phyloP scores from a whole-genome alignment of 2,329 filamentous ascomycete species.

The Capronia coronata region DNA sequence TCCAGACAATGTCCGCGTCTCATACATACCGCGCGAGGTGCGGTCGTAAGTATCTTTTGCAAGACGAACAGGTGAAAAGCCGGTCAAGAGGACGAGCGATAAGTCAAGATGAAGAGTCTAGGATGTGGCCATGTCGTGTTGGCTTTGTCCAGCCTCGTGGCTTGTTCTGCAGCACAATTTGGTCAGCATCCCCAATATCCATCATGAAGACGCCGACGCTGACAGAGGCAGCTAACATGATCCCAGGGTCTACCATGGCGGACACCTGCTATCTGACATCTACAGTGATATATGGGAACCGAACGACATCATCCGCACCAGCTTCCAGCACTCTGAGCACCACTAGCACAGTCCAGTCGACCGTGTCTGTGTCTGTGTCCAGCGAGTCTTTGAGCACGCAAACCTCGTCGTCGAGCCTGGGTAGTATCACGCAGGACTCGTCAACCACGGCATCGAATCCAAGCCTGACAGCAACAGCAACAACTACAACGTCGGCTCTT shows the following conservation, averaged over 20 bases:
- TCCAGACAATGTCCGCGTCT: constrained; percentile 1
- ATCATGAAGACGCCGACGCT: no score
- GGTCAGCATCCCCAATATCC: constrained; percentile 3
- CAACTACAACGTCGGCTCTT: background rate
- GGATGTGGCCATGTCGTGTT: background rate
- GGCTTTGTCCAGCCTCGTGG: constrained; percentile 2
- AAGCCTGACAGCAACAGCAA: no score
- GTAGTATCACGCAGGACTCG: no score
- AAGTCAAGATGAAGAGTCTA: constrained; percentile 10
- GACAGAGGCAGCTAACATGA: background rate
- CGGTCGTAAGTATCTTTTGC: background rate
- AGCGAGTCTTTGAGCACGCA: background rate
- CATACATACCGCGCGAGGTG: background rate
- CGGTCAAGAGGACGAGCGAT: background rate
- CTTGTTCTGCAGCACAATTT: constrained; percentile 9
- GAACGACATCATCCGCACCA: background rate
- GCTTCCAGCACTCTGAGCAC: background rate
- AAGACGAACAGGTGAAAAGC: constrained; percentile 2
- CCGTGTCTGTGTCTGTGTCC: background rate
- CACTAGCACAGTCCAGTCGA: background rate
- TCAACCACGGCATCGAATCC: no score
- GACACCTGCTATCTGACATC: constrained; percentile 14
- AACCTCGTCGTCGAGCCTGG: background rate
- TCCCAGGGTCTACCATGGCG: constrained; percentile 5
- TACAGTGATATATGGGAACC: constrained; percentile 17